Percentiles rank a stretch among this genome's conserved stretches.
Evolutionary conservation across 164 flowering plant species (phyloP).

Genomic region (Malania oleifera): DNA sequence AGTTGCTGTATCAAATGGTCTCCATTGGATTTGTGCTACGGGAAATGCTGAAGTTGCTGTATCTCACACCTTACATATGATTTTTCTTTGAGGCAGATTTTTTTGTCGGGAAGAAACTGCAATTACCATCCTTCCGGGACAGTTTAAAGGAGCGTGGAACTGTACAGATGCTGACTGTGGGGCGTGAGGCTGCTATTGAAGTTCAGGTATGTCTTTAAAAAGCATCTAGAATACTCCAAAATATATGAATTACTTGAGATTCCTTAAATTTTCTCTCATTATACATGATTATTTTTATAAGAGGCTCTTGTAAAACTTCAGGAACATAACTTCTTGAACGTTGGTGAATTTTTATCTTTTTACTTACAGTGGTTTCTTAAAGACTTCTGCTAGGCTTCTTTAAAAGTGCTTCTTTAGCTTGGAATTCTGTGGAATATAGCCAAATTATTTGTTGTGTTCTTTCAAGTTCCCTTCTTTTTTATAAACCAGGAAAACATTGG

Average conservation of each 20-base stretch:
- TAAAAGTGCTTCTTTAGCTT: no score
- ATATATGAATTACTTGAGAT: background rate
- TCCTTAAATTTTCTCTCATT: background rate
- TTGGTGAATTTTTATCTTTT: no score
- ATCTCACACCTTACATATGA: conserved; percentile 26
- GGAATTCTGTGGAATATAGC: no score
- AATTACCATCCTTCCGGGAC: conserved; percentile 83
- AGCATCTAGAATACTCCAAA: background rate
- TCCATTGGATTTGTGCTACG: conserved; percentile 36
- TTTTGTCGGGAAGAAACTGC: conserved; percentile 74
- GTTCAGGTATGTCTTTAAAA: conserved; percentile 64
- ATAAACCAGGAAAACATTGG: no score
- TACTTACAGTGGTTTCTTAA: no score
- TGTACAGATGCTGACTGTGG: conserved; percentile 86
- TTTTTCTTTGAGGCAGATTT: conserved; percentile 79
- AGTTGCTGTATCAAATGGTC: conserved; percentile 44
- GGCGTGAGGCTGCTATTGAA: conserved; percentile 92
- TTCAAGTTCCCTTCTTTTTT: no score
- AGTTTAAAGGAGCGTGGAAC: conserved; percentile 86
- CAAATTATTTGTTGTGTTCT: no score
- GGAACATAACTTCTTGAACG: no score
- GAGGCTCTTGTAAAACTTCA: no score
- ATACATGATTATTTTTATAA: no score
- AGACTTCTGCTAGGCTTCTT: no score
- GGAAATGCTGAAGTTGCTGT: conserved; percentile 35